phyloP scores from a whole-genome alignment of 202 grass and related monocot genomes.

The Alloteropsis angusta region DNA sequence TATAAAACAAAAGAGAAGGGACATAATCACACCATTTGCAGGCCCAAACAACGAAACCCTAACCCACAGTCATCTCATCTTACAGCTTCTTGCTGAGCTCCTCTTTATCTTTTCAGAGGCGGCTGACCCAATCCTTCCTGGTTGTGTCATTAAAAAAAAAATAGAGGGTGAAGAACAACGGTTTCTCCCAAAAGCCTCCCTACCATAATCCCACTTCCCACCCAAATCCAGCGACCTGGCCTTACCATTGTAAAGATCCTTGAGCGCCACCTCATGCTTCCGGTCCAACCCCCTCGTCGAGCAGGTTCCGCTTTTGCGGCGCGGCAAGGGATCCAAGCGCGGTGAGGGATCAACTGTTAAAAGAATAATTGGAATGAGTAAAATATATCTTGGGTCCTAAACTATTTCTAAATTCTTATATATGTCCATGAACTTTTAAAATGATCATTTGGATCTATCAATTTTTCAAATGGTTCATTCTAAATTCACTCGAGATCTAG shows the following conservation, averaged over 20 bases:
- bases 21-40: background rate
- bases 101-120: slow-evolving; percentile 27
- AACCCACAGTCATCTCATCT: background rate
- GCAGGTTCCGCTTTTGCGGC: slow-evolving; percentile 41
- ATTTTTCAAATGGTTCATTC: too few species aligned
- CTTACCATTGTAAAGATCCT: slow-evolving; percentile 31
- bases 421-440: too few species aligned
- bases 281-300: slow-evolving; percentile 11
- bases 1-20: background rate
- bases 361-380: too few species aligned
- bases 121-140: slow-evolving; percentile 15
- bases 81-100: slow-evolving; percentile 30
- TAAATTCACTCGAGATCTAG: too few species aligned
- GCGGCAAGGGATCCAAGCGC: background rate
- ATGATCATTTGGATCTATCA: too few species aligned
- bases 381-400: too few species aligned
- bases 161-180: background rate
- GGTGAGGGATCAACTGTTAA: too few species aligned
- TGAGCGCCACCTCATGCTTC: background rate
- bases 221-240: background rate
- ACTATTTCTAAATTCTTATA: too few species aligned
- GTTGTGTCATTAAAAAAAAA: slow-evolving; percentile 20
- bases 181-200: background rate
- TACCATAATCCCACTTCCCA: background rate
- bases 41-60: background rate